These are phyloP conservation scores for Vanilla planifolia DNA, from an alignment of 106 monocot species.

Conservation along the genomic window DNA sequence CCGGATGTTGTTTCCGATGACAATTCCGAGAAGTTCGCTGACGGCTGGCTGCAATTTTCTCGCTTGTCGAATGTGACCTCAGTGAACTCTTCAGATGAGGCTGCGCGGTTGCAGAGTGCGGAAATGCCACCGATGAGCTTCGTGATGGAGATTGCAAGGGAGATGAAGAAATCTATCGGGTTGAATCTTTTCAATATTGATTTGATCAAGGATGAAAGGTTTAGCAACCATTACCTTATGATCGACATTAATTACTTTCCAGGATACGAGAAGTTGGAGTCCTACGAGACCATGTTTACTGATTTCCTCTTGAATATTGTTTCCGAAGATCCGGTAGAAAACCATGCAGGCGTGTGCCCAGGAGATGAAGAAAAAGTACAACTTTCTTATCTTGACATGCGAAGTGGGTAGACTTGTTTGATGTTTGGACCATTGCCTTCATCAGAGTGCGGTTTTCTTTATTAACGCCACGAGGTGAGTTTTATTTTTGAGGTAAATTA, in stretches of 20 bases:
- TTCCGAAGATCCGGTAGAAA: slow-evolving; percentile 10
- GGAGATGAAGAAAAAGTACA: not conserved
- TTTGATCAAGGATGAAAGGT: slow-evolving; percentile 48
- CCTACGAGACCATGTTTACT: slow-evolving; percentile 38
- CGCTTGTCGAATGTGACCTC: slow-evolving; percentile 47
- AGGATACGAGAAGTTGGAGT: slow-evolving; percentile 60
- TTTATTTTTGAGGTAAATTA: too few species aligned
- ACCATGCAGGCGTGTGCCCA: not conserved
- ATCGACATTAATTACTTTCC: slow-evolving; percentile 77
- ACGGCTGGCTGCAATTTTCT: slow-evolving; percentile 45
- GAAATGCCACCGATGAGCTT: slow-evolving; percentile 49
- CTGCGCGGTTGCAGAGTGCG: slow-evolving; percentile 18
- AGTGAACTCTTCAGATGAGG: slow-evolving; percentile 7
- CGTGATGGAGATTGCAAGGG: slow-evolving; percentile 40
- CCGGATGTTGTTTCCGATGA: slow-evolving; percentile 55
- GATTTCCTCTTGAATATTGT: slow-evolving; percentile 51
- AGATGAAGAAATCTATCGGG: slow-evolving; percentile 38
- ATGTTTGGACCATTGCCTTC: too few species aligned
- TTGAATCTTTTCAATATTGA: slow-evolving; percentile 71
- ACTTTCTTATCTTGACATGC: too few species aligned
- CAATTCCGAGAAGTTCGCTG: slow-evolving; percentile 17
- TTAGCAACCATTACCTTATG: slow-evolving; percentile 44
- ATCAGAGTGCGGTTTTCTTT: too few species aligned
- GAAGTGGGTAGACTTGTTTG: too few species aligned
- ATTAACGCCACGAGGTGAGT: too few species aligned